phyloP scores from a whole-genome alignment of 2,329 filamentous ascomycete genomes.

The Penicillium sp. region DNA sequence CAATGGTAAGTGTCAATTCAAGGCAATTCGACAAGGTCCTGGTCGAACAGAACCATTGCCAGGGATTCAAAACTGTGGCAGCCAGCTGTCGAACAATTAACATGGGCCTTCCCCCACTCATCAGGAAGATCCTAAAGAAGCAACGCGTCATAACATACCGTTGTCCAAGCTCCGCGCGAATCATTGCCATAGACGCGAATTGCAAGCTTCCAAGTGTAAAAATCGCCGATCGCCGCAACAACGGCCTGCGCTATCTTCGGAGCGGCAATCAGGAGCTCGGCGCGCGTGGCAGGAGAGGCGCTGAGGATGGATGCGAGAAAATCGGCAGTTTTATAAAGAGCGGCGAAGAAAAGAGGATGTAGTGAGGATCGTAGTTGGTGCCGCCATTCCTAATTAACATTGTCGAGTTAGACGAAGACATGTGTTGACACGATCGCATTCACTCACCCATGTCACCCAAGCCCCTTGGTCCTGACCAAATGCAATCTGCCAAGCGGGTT shows the following conservation, averaged over 20 bases:
- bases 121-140: neutral
- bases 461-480: conserved; percentile 76
- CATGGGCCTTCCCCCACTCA: neutral
- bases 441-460: conserved; percentile 91
- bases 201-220: conserved; percentile 82
- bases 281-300: conserved; percentile 56
- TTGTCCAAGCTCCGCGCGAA: conserved; percentile 62
- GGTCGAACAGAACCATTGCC: conserved; percentile 96
- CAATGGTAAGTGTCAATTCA: conserved; percentile 81
- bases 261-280: conserved; percentile 66
- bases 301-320: conserved; percentile 56
- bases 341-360: conserved; percentile 84
- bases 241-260: conserved; percentile 75
- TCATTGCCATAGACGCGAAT: conserved; percentile 68
- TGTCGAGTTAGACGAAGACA: conserved; percentile 7
- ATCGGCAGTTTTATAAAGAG: conserved; percentile 65
- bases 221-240: conserved; percentile 76
- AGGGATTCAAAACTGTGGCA: conserved; percentile 73
- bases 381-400: conserved; percentile 75
- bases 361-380: conserved; percentile 83
- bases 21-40: conserved; percentile 92
- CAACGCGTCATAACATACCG: conserved; percentile 52
- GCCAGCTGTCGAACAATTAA: conserved; percentile 56
- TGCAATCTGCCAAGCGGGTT: conserved; percentile 87
- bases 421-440: neutral